Base-by-base conservation (phyloP, 805 yeast genomes). In the Saccharomycopsis sp. region DNA sequence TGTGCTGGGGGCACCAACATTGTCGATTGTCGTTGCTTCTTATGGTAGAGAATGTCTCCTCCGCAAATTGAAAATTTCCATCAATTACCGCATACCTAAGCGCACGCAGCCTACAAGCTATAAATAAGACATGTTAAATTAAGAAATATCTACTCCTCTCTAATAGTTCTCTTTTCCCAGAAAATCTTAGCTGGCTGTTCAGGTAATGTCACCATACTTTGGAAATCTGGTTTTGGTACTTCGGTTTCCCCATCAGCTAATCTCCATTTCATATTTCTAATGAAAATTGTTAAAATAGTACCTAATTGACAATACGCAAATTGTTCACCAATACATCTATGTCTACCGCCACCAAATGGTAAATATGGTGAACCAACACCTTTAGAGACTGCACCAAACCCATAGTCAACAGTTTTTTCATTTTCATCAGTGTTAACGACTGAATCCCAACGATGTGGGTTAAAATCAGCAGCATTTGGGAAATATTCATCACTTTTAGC, bases 281-380 rank as follows among this genome's bases (percentile, higher is more conserved):
- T 73, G 61, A 71, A 85, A 14, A 87, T 76, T 31, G 85, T 66
- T 59, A 93, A 69, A 50, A 93, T 71, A 40, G 93, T 80, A 40
- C 96, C 96, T 53, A 93, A 75, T 71, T 93, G 98, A 54, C 82
- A 79, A 64, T 81, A 86, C 21, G 98, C 98, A 68, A 93, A 93
- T 63, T 90, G 97, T 67, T 93, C 98, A 62, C 98, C 98, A 59
- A 93, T 90, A 69, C 98, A 93, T 70, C 98, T 84, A 65, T 93
- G 98, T 74, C 98, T 85, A 55, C 98, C 98, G 65, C 97, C 98
- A 56, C 98, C 98, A 59, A 93, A 93, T 45, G 98, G 98, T 62
- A 93, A 77, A 67, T 87, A 93, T 48, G 97, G 96, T 35, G 96
- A 86, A 24, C 85, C 71, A 43, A 90, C 97, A 67, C 97, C 98